Base-by-base conservation (phyloP, 2,329 filamentous ascomycete species). In the Colletotrichum simmondsii region DNA sequence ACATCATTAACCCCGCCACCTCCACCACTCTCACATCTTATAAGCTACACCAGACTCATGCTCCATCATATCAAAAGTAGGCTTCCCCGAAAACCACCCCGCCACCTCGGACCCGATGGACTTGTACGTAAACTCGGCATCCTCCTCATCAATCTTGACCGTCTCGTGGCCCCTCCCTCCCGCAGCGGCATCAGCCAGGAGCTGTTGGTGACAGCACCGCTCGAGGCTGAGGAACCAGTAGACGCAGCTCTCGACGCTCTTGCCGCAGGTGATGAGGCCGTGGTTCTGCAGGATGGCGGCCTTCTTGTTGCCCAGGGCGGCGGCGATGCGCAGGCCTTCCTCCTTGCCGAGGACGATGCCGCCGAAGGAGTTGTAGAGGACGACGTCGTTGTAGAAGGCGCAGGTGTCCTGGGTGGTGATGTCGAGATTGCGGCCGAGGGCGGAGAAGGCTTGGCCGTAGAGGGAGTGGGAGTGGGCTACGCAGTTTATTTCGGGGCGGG, bases 21-120 rank as follows among this genome's bases (percentile, higher is more conserved):
- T 14, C 14, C 7, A n/a, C 4, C 12, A 26, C n/a, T 5, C 26
- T 37, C 37, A 72, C 60, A 70, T 65, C 35, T 72, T 72, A 11
- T 72, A 72, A 19, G 32, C 52, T 1, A 61, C n/a, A 3, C 72
- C 72, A 5, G 68, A 72, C 22, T 74, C 72, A 28, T 64, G 63
- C 49, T 74, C 72, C 72, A 72, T 72, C 53, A 94, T 82, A 83
- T 94, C 92, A 82, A 95, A 95, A 75, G 92, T 76, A 19, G 93
- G 92, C 83, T 91, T 92, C 6, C 91, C 93, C 76, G 87, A 91
- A 78, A 95, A 95, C 86, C 89, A 94, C 0, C 93, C 93, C 0
- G 90, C 91, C 42, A 80, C 78, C 19, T 88, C 85, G 0, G 85
- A 88, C 0, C 93, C 93, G 3, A 94, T 85, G 0, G 89, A 87